Conservation (phyloP, 1,284 basidiomycete genomes). For the Ganoderma resinaceum region DNA sequence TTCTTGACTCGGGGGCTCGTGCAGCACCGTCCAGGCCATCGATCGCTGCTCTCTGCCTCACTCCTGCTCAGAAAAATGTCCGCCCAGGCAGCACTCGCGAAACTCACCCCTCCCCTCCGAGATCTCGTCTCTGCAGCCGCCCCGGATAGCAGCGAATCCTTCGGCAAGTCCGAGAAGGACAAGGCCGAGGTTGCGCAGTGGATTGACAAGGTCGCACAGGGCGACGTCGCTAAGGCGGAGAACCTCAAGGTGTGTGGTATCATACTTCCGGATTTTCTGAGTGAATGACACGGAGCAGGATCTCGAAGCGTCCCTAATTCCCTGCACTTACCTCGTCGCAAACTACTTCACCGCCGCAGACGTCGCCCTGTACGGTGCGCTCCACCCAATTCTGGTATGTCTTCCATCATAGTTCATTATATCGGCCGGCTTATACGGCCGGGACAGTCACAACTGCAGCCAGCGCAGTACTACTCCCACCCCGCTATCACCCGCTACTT, state of each 20-base stretch:
- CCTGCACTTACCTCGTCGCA: slow-evolving; percentile 83
- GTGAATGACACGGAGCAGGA: slow-evolving; percentile 52
- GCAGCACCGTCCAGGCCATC: slow-evolving; percentile 25
- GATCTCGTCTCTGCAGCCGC: slow-evolving; percentile 62
- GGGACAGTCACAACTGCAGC: slow-evolving; percentile 66
- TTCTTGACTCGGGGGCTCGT: slow-evolving; percentile 33
- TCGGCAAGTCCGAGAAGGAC: slow-evolving; percentile 69
- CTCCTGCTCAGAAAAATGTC: slow-evolving; percentile 57
- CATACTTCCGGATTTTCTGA: background rate
- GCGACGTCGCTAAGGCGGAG: slow-evolving; percentile 55
- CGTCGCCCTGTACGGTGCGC: slow-evolving; percentile 82
- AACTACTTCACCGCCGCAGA: slow-evolving; percentile 89
- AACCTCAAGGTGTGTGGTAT: slow-evolving; percentile 53
- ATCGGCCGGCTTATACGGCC: background rate
- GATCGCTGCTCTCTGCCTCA: slow-evolving; percentile 21
- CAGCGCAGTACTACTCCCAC: slow-evolving; percentile 73
- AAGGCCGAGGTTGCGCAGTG: slow-evolving; percentile 68
- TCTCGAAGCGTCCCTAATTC: slow-evolving; percentile 75
- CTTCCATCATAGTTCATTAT: background rate
- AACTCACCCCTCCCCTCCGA: slow-evolving; percentile 59
- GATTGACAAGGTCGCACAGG: slow-evolving; percentile 69
- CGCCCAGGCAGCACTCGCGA: slow-evolving; percentile 57
- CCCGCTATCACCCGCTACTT: slow-evolving; percentile 93
- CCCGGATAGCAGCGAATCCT: slow-evolving; percentile 46
- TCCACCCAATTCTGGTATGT: slow-evolving; percentile 82